Evolutionary conservation across 331 rosid genomes (phyloP).

Genomic region (Acacia pycnantha): DNA sequence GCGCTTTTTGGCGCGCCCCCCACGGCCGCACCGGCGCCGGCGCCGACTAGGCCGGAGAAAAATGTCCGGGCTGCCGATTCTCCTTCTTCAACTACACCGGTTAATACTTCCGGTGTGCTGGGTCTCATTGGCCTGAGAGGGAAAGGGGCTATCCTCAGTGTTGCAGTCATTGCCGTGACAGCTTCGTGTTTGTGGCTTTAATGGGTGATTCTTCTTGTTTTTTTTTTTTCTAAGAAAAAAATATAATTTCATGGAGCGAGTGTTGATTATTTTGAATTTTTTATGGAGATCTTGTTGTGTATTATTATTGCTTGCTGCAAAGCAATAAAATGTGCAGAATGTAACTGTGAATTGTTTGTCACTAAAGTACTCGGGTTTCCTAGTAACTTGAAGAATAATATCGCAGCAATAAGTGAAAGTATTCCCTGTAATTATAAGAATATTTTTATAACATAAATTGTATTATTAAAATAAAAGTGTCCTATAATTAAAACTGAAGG

Average conservation of each 20-base stretch:
- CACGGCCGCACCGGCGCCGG: constrained; percentile 51
- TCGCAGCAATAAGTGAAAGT: too few species aligned
- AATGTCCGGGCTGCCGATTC: constrained; percentile 55
- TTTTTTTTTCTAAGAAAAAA: background rate
- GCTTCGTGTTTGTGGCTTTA: constrained; percentile 26
- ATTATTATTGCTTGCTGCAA: constrained; percentile 23
- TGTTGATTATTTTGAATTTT: background rate
- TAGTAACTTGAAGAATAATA: background rate
- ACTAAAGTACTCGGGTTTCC: background rate
- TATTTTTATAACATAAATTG: too few species aligned
- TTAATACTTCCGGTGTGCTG: constrained; percentile 27
- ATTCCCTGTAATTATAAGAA: too few species aligned
- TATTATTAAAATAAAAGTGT: too few species aligned
- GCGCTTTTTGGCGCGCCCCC: constrained; percentile 53
- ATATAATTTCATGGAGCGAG: background rate
- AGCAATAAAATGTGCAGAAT: constrained; percentile 22
- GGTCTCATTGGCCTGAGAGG: background rate
- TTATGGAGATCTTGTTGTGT: constrained; percentile 39
- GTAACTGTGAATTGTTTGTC: background rate
- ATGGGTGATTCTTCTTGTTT: background rate
- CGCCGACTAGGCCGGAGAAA: constrained; percentile 50
- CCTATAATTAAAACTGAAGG: too few species aligned
- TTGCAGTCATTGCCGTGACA: constrained; percentile 16
- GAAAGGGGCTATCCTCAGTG: constrained; percentile 4
- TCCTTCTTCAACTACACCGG: constrained; percentile 47